Conservation (phyloP, 2,329 filamentous ascomycete genomes). For the Venturia effusa region DNA sequence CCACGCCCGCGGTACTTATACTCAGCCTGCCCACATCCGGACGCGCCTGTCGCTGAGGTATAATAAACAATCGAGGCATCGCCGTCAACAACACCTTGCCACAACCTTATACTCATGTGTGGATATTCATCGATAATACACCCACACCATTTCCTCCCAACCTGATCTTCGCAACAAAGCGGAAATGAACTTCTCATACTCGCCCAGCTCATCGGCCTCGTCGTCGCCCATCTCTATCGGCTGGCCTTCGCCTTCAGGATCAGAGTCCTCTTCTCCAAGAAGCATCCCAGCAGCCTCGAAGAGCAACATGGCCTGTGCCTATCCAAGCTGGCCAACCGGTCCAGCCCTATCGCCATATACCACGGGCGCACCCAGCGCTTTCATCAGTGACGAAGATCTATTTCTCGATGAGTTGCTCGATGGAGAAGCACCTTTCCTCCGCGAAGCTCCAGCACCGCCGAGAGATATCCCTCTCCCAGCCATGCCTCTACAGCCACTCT, state of each 20-base stretch:
- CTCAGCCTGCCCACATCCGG: neutral
- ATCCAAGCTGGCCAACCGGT: conserved; percentile 29
- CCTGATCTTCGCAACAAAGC: neutral
- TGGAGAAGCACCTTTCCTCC: conserved; percentile 22
- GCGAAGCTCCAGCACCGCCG: conserved; percentile 29
- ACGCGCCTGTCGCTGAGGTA: neutral
- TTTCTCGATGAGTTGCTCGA: conserved; percentile 26
- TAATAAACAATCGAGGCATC: neutral
- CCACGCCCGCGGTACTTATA: neutral
- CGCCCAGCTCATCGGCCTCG: conserved; percentile 7
- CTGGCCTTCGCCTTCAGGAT: conserved; percentile 8
- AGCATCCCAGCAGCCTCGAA: conserved; percentile 1
- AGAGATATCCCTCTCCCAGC: conserved; percentile 19
- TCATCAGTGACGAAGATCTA: conserved; percentile 31
- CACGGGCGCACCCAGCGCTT: conserved; percentile 27
- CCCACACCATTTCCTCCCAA: neutral
- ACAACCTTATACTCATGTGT: neutral
- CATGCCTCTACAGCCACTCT: conserved; percentile 27
- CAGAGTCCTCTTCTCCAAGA: neutral
- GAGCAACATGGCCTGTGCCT: conserved; percentile 22
- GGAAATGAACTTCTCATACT: conserved; percentile 8
- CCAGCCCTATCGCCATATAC: conserved; percentile 21
- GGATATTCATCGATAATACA: neutral
- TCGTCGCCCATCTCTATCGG: conserved; percentile 11
- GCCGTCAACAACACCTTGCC: neutral